Evolutionary conservation across 371 early-diverging fungal genomes (phyloP).

Genomic region (Zychaea mexicana): DNA sequence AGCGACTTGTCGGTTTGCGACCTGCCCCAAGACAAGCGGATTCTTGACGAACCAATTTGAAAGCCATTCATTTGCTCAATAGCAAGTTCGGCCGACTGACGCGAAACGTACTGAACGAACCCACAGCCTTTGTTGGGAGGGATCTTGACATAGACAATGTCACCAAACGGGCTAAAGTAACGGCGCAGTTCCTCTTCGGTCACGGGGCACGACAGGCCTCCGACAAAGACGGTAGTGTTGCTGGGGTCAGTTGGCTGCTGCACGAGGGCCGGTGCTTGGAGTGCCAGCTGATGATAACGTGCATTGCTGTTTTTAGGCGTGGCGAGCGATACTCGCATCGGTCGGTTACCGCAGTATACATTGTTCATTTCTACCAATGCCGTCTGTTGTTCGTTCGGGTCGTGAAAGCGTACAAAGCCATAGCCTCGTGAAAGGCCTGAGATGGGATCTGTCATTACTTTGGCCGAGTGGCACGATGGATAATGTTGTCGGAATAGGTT

Average conservation of each 20-base stretch:
- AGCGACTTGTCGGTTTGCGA: conserved; percentile 34
- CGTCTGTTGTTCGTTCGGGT: conserved; percentile 73
- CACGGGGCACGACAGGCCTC: conserved; percentile 77
- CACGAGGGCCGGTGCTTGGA: conserved; percentile 44
- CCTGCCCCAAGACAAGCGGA: conserved; percentile 92
- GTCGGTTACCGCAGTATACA: conserved; percentile 68
- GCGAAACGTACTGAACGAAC: conserved; percentile 86
- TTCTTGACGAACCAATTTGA: conserved; percentile 77
- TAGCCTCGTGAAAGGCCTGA: conserved; percentile 79
- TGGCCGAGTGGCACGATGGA: conserved; percentile 74
- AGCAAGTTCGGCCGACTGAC: conserved; percentile 84
- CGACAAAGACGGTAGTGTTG: conserved; percentile 94
- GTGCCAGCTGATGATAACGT: conserved; percentile 28
- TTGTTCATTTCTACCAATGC: conserved; percentile 85
- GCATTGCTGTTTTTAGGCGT: conserved; percentile 62
- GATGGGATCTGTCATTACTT: conserved; percentile 79
- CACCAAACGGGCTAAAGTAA: conserved; percentile 83
- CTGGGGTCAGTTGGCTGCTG: conserved; percentile 47
- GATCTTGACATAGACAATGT: conserved; percentile 88
- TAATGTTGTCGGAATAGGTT: conserved; percentile 64
- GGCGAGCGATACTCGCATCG: conserved; percentile 85
- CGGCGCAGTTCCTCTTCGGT: conserved; percentile 80
- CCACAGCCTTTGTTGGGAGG: conserved; percentile 94
- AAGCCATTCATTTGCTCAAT: conserved; percentile 86
- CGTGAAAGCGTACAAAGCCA: conserved; percentile 84